Percentiles rank a stretch among this genome's conserved stretches.
These are phyloP conservation scores for Camellia sinensis DNA, from an alignment of 148 eudicot genomes.

Conservation along the genomic window DNA sequence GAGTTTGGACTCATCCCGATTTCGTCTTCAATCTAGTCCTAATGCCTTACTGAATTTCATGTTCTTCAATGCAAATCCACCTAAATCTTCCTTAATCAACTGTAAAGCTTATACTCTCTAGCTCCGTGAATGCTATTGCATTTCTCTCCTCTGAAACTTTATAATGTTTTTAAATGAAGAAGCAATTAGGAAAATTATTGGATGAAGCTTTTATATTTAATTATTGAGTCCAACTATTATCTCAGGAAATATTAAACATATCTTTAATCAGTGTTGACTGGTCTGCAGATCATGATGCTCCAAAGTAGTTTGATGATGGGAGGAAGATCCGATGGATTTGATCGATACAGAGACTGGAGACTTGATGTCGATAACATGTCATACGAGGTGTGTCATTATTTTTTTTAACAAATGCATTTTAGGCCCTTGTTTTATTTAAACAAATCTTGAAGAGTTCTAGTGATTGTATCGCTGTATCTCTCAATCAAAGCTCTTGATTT, in stretches of 20 bases:
- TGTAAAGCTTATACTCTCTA: too few species aligned
- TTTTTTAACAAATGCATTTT: not conserved
- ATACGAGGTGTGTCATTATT: slow-evolving; percentile 50
- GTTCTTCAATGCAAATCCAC: too few species aligned
- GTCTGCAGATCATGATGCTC: slow-evolving; percentile 70
- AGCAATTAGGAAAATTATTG: not conserved
- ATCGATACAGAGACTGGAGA: slow-evolving; percentile 67
- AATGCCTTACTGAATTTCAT: too few species aligned
- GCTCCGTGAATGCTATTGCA: too few species aligned
- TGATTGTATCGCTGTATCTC: not conserved
- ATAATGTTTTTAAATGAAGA: not conserved
- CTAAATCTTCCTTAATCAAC: too few species aligned
- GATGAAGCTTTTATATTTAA: not conserved
- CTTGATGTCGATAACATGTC: slow-evolving; percentile 90
- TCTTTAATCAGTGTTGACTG: not conserved
- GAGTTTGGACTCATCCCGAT: too few species aligned
- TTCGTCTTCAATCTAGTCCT: too few species aligned
- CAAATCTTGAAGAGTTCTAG: not conserved
- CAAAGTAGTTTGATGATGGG: slow-evolving; percentile 68
- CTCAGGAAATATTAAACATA: not conserved
- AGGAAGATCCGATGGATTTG: slow-evolving; percentile 61
- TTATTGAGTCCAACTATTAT: not conserved
- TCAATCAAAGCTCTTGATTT: not conserved
- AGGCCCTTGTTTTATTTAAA: not conserved
- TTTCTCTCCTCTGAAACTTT: too few species aligned